Evolutionary conservation across 805 yeast genomes (phyloP).

Genomic region (Lipomyces chichibuensis): DNA sequence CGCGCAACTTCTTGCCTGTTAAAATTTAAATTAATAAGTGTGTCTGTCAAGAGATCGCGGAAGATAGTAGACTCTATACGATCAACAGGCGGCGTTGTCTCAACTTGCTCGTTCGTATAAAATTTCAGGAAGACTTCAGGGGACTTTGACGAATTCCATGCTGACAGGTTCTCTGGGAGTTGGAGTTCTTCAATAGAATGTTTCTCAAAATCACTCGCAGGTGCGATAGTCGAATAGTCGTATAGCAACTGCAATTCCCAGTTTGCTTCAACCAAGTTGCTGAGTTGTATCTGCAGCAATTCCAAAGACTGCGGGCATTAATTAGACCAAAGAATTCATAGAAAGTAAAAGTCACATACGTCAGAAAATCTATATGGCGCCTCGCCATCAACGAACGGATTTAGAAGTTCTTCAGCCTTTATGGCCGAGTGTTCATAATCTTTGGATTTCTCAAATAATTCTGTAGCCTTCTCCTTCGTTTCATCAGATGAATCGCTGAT

Average conservation of each 20-base stretch:
- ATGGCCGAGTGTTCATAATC: constrained; percentile 8
- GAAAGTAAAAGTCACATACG: constrained; percentile 12
- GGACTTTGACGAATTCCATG: constrained; percentile 46
- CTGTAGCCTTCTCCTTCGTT: constrained; percentile 4
- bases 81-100: constrained; percentile 63
- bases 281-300: constrained; percentile 24
- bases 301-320: constrained; percentile 14
- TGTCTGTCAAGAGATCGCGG: constrained; percentile 74
- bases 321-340: neutral
- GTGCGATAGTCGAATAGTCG: constrained; percentile 44
- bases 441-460: constrained; percentile 19
- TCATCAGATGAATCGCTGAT: constrained; percentile 15
- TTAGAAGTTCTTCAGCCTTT: constrained; percentile 20
- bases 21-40: constrained; percentile 79
- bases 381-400: constrained; percentile 30
- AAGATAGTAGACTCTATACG: constrained; percentile 63
- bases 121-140: constrained; percentile 54
- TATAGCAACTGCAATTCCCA: constrained; percentile 38
- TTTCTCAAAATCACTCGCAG: constrained; percentile 9
- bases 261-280: constrained; percentile 10
- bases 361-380: constrained; percentile 30
- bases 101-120: constrained; percentile 59
- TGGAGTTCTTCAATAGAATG: constrained; percentile 30
- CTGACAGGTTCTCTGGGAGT: constrained; percentile 39
- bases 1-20: constrained; percentile 85